phyloP scores from a whole-genome alignment of 306 rosid genomes.

The Gleditsia sinensis region DNA sequence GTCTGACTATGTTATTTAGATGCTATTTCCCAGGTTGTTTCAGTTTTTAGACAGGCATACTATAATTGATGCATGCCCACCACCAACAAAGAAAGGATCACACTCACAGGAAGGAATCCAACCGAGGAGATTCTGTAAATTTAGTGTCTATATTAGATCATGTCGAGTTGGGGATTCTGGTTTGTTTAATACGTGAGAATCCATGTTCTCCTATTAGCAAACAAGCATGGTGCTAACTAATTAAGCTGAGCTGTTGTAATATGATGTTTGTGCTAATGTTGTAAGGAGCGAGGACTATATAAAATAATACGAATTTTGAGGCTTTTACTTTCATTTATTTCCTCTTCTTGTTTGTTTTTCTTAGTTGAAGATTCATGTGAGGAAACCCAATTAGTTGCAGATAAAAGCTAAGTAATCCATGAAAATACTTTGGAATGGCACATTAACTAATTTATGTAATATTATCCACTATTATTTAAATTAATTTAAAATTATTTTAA shows the following conservation, averaged over 20 bases:
- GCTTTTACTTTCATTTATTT: background rate
- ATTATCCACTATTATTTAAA: too few species aligned
- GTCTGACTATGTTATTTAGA: slow-evolving; percentile 76
- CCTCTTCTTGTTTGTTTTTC: background rate
- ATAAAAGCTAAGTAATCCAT: background rate
- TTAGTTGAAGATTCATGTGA: slow-evolving; percentile 1
- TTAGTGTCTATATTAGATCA: background rate
- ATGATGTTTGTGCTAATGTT: too few species aligned
- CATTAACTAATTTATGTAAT: background rate
- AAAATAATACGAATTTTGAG: background rate
- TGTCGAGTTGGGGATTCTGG: slow-evolving; percentile 24
- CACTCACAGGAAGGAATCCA: too few species aligned
- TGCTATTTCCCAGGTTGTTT: background rate
- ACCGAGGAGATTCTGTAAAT: too few species aligned
- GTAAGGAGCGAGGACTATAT: slow-evolving; percentile 18
- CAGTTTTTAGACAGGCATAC: too few species aligned
- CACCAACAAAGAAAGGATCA: too few species aligned
- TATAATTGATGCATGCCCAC: too few species aligned
- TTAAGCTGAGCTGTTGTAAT: too few species aligned
- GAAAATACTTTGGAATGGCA: background rate
- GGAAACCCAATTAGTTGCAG: background rate
- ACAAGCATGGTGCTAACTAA: background rate
- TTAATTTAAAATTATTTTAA: too few species aligned
- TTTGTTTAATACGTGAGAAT: slow-evolving; percentile 50
- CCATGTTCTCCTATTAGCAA: slow-evolving; percentile 49